phyloP scores from a whole-genome alignment of 1,284 basidiomycete species.

The Boletus sp. region DNA sequence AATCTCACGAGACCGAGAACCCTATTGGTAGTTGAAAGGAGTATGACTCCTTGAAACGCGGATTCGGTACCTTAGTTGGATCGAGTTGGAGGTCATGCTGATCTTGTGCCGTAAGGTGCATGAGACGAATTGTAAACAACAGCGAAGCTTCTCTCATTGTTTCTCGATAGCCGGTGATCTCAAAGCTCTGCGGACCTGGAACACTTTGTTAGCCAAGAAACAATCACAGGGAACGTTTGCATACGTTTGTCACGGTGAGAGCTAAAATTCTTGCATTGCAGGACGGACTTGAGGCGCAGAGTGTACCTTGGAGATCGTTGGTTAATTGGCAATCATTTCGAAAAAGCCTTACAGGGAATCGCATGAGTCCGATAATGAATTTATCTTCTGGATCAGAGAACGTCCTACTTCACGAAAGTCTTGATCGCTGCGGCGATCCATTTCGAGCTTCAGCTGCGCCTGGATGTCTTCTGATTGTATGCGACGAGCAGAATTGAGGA shows the following conservation, averaged over 20 bases:
- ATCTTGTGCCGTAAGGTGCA: conserved; percentile 44
- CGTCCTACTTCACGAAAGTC: conserved; percentile 15
- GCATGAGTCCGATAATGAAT: conserved; percentile 19
- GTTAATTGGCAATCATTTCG: not conserved
- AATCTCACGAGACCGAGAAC: conserved; percentile 38
- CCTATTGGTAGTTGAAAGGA: conserved; percentile 39
- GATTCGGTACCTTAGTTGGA: conserved; percentile 38
- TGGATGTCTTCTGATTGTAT: conserved; percentile 28
- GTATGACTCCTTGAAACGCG: conserved; percentile 30
- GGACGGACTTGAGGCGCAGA: conserved; percentile 13
- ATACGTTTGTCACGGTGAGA: conserved; percentile 4
- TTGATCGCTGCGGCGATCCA: conserved; percentile 17
- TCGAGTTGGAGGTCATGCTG: conserved; percentile 43
- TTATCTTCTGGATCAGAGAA: conserved; percentile 26
- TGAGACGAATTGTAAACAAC: conserved; percentile 37
- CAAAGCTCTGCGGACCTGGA: conserved; percentile 16
- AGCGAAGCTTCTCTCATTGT: conserved; percentile 26
- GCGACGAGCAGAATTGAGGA: conserved; percentile 10
- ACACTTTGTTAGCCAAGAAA: not conserved
- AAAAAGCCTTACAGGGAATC: conserved; percentile 20
- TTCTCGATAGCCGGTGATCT: conserved; percentile 20
- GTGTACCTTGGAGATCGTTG: conserved; percentile 12
- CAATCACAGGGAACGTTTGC: not conserved
- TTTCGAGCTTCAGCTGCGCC: conserved; percentile 22
- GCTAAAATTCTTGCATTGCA: not conserved